A percentile compares a stretch with the other conserved stretches of the same genome.
Evolutionary conservation across 2,329 filamentous ascomycete species (phyloP).

Genomic region (Aspergillus sp.): DNA sequence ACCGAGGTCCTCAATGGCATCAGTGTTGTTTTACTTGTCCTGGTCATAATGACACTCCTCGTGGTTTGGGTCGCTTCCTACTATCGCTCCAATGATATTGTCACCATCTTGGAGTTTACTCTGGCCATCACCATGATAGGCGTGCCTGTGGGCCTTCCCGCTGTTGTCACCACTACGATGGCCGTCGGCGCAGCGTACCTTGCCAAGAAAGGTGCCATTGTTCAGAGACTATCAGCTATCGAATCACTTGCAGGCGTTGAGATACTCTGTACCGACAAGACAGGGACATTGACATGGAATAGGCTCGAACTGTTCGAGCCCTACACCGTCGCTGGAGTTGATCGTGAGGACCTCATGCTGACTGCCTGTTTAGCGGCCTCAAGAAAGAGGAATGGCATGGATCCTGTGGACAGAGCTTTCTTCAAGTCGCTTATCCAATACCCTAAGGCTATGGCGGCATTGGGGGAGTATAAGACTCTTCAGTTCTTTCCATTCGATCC

Average conservation of each 20-base stretch:
- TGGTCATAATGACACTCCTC: conserved; percentile 77
- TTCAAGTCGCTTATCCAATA: conserved; percentile 81
- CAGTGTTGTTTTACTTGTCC: conserved; percentile 73
- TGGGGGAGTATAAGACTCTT: conserved; percentile 80
- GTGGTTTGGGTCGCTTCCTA: conserved; percentile 84
- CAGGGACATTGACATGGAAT: conserved; percentile 90
- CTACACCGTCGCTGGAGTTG: conserved; percentile 77
- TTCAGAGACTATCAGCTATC: conserved; percentile 88
- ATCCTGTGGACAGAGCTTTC: conserved; percentile 94
- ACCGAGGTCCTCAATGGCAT: conserved; percentile 88
- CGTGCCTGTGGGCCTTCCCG: conserved; percentile 89
- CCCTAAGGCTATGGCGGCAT: conserved; percentile 74
- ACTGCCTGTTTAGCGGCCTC: conserved; percentile 87
- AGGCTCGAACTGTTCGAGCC: conserved; percentile 85
- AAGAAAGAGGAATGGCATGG: conserved; percentile 93
- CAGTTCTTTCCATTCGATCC: conserved; percentile 88
- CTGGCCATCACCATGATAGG: conserved; percentile 88
- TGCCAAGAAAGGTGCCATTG: conserved; percentile 88
- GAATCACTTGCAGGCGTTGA: conserved; percentile 90
- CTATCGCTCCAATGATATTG: conserved; percentile 81
- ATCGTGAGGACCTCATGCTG: conserved; percentile 85
- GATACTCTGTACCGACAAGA: conserved; percentile 94
- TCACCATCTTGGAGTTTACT: conserved; percentile 78
- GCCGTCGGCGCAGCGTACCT: conserved; percentile 89
- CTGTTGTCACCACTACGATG: conserved; percentile 93